Base-by-base conservation (phyloP, 164 flowering plant genomes). In the Dillenia suffruticosa region DNA sequence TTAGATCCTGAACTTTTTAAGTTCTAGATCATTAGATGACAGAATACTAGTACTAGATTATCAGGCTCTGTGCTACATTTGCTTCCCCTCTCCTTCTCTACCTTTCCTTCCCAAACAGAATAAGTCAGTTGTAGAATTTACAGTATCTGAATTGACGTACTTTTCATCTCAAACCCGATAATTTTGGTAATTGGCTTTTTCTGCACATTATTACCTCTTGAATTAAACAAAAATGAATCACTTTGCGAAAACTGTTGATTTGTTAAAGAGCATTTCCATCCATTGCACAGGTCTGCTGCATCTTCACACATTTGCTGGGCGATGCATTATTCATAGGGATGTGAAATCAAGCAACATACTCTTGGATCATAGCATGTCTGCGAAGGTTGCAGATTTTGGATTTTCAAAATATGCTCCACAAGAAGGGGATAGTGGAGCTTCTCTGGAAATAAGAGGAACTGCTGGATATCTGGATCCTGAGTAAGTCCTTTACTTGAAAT, bases 291-390 rank as follows among this genome's bases (percentile, higher is more conserved):
- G 96, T 58, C 71, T 89, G 63, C 63, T 70, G 32, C 74, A 86
- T 72, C 87, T 84, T 24, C 96, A 89, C 79, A 79, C 89, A 2
- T 86, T 77, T 74, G 64, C 85, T 16, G 90, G 79, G 43, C 79
- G 89, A 7, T 68, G 83, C 49, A 66, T 89, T 26, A 84, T 89
- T 66, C 92, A 84, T 60, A 75, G 96, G 58, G 96, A 89, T 75
- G 90, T 89, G 13, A 89, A 84, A 69, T 86, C 96, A 57, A 89
- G 96, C 70, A 89, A 89, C 77, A 89, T 89, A 69, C 92, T 89
- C 63, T 68, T 89, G 63, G 92, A 89, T 74, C 87, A 89, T 44
- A 86, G 84, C 73, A 89, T 89, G 96, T 76, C 74, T 45, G 91
- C 88, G 10, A 86, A 84, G 75, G 85, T 86, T 17, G 86, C 91